Percentiles rank a stretch among this genome's conserved stretches.
phyloP scores from a whole-genome alignment of 1,284 basidiomycete species.

The Malassezia slooffiae region DNA sequence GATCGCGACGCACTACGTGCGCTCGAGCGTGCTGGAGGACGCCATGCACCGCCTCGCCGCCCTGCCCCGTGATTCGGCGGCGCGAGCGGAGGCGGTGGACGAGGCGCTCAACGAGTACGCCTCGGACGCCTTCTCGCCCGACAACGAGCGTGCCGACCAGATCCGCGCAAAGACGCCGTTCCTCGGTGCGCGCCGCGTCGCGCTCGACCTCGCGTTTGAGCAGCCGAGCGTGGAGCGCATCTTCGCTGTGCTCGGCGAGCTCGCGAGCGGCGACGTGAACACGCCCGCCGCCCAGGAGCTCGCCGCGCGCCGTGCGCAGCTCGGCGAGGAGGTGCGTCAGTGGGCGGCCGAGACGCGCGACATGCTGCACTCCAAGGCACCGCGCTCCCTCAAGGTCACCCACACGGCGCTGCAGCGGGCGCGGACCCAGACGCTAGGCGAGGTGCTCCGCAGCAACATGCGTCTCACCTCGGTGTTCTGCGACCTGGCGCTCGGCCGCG shows the following conservation, averaged over 20 bases:
- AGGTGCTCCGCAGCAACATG: conserved; percentile 40
- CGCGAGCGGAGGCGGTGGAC: conserved; percentile 20
- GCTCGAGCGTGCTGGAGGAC: conserved; percentile 22
- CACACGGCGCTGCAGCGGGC: conserved; percentile 30
- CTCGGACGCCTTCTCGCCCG: conserved; percentile 24
- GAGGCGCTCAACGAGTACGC: conserved; percentile 28
- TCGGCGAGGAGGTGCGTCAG: conserved; percentile 14
- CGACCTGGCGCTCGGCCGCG: conserved; percentile 35
- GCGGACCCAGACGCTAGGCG: conserved; percentile 23
- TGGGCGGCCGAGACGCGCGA: conserved; percentile 34
- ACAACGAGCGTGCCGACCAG: conserved; percentile 11
- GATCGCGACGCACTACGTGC: conserved; percentile 39
- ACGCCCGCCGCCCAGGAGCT: conserved; percentile 26
- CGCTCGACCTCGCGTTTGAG: conserved; percentile 40
- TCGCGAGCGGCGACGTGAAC: conserved; percentile 11
- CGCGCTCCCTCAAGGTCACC: conserved; percentile 37
- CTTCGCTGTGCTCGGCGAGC: conserved; percentile 26
- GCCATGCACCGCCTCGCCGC: conserved; percentile 27
- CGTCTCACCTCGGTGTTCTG: conserved; percentile 42
- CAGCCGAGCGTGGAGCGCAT: conserved; percentile 31
- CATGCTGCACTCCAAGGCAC: conserved; percentile 31
- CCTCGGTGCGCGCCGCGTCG: conserved; percentile 33
- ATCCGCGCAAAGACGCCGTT: conserved; percentile 23
- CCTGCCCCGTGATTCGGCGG: conserved; percentile 22
- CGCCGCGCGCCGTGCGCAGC: conserved; percentile 15